Conservation (phyloP, 2,329 filamentous ascomycete species). For the Pseudophaeomoniella oleicola region DNA sequence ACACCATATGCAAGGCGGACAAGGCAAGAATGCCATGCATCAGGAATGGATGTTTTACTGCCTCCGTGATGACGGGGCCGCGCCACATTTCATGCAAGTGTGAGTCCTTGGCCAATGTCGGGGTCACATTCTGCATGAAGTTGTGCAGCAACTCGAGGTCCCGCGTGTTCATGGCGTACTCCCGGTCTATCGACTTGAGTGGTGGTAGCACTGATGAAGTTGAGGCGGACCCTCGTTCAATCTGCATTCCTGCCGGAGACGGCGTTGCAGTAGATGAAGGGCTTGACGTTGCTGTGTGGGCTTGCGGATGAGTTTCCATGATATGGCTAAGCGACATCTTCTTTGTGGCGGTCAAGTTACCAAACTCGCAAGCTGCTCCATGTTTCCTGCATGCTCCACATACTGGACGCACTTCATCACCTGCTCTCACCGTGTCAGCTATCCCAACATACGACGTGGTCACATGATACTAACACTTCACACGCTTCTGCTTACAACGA, state of each 20-base stretch:
- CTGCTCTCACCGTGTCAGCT: too few species aligned
- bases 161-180: neutral
- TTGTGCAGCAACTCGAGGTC: constrained; percentile 1
- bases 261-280: neutral
- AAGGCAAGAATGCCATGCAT: constrained; percentile 21
- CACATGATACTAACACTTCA: constrained; percentile 8
- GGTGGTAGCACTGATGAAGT: too few species aligned
- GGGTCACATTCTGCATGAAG: neutral
- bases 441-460: too few species aligned
- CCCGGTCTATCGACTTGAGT: neutral
- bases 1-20: constrained; percentile 18
- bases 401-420: neutral
- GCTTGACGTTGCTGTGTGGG: neutral
- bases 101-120: constrained; percentile 13
- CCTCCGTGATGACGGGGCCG: constrained; percentile 15
- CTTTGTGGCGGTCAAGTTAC: neutral
- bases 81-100: constrained; percentile 17
- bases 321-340: neutral
- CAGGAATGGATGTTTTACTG: constrained; percentile 15
- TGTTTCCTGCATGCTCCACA: neutral
- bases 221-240: neutral
- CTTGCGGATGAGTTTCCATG: neutral
- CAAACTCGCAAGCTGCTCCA: neutral
- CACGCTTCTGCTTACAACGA: constrained; percentile 12
- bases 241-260: neutral